Evolutionary conservation across 1,284 basidiomycete genomes (phyloP).

Genomic region (Pterula multifida): DNA sequence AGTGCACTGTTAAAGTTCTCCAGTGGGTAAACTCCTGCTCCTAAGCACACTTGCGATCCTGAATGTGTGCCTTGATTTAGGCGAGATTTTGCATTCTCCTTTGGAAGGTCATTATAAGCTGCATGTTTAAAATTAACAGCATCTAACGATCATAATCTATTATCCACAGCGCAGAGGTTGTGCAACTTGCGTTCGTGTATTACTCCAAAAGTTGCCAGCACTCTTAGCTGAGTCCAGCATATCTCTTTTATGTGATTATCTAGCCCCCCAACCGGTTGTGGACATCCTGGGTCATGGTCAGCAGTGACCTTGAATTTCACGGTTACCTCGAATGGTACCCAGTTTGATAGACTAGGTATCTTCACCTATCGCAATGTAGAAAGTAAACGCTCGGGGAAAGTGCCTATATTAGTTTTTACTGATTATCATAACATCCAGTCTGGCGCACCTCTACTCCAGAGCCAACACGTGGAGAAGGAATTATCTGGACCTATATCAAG

Average conservation of each 20-base stretch:
- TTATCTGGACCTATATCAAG: constrained; percentile 71
- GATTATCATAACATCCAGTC: constrained; percentile 19
- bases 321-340: constrained; percentile 68
- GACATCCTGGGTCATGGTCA: constrained; percentile 59
- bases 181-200: constrained; percentile 42
- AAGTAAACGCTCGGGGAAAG: constrained; percentile 28
- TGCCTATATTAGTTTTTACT: neutral
- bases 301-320: constrained; percentile 65
- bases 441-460: constrained; percentile 76
- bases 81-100: constrained; percentile 63
- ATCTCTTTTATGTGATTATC: constrained; percentile 3
- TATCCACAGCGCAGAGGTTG: constrained; percentile 44
- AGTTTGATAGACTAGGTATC: constrained; percentile 62
- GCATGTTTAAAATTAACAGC: too few relatives aligned
- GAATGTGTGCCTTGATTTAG: constrained; percentile 22
- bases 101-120: too few relatives aligned
- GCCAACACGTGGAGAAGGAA: constrained; percentile 52
- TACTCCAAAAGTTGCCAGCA: too few relatives aligned
- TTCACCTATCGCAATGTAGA: constrained; percentile 69
- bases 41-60: too few relatives aligned
- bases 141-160: constrained; percentile 13
- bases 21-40: constrained; percentile 35
- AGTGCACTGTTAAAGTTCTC: constrained; percentile 54
- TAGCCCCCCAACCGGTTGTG: constrained; percentile 64
- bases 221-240: too few relatives aligned